Percentiles rank a stretch among this genome's conserved stretches.
Evolutionary conservation across 352 stramenopile species (phyloP).

Genomic region (Phytopythium helicoides): DNA sequence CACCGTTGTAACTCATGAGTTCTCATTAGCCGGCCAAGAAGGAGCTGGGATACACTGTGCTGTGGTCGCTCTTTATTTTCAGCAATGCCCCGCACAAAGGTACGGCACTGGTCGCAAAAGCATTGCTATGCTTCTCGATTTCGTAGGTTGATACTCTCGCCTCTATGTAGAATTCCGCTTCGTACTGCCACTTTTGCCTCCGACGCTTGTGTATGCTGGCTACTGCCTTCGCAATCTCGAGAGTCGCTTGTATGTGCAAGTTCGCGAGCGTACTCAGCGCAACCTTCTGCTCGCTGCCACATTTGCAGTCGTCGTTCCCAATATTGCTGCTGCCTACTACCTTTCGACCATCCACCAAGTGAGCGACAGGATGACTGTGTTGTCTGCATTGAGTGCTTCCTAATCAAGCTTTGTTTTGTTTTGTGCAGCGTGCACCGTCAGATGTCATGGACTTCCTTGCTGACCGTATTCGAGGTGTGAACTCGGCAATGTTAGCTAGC

Average conservation of each 20-base stretch:
- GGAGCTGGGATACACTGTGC: constrained; percentile 56
- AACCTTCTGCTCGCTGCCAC: constrained; percentile 49
- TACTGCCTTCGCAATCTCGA: constrained; percentile 77
- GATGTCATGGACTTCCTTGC: constrained; percentile 84
- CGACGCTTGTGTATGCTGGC: constrained; percentile 70
- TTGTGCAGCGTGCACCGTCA: constrained; percentile 52
- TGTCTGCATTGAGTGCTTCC: too few species aligned
- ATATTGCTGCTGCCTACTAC: constrained; percentile 65
- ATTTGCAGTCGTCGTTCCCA: constrained; percentile 57
- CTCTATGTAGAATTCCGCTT: constrained; percentile 72
- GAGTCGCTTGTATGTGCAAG: constrained; percentile 50
- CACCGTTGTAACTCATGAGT: neutral
- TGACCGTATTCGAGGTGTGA: constrained; percentile 47
- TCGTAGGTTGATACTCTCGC: neutral
- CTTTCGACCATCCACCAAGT: constrained; percentile 54
- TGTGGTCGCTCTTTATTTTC: constrained; percentile 75
- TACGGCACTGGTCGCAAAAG: constrained; percentile 10
- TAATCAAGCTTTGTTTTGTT: too few species aligned
- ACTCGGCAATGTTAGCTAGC: neutral
- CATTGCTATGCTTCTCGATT: neutral
- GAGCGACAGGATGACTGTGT: too few species aligned
- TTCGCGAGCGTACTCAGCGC: constrained; percentile 50
- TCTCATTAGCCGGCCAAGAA: constrained; percentile 46
- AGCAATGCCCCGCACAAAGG: constrained; percentile 83
- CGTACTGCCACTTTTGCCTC: constrained; percentile 72